phyloP scores from a whole-genome alignment of 805 yeast species.

The Candida montana region DNA sequence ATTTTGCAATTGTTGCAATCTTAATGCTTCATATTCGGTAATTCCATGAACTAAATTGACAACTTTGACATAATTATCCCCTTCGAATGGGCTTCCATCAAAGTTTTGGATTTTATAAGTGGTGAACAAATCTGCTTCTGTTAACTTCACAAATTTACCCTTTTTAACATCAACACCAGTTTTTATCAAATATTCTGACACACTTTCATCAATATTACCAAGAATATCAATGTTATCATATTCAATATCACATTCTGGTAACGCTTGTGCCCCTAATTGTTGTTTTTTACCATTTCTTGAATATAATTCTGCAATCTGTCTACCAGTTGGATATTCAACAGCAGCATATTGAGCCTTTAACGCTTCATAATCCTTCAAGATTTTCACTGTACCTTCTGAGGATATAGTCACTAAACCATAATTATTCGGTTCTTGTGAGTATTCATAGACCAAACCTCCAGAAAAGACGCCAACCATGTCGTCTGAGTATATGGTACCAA shows the following conservation, averaged over 20 bases:
- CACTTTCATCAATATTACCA: conserved; percentile 33
- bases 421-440: conserved; percentile 67
- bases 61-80: conserved; percentile 21
- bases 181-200: conserved; percentile 41
- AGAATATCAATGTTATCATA: conserved; percentile 41
- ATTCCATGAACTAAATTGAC: conserved; percentile 19
- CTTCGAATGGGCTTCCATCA: conserved; percentile 33
- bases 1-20: conserved; percentile 18
- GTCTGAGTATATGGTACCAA: conserved; percentile 58
- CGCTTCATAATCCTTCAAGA: conserved; percentile 53
- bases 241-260: conserved; percentile 32
- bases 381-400: conserved; percentile 40
- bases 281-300: conserved; percentile 19
- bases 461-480: conserved; percentile 73
- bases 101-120: conserved; percentile 37
- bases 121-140: conserved; percentile 38
- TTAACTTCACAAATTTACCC: conserved; percentile 47
- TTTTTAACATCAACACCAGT: conserved; percentile 41
- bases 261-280: conserved; percentile 21
- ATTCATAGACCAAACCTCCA: conserved; percentile 93
- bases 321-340: conserved; percentile 28
- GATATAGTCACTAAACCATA: conserved; percentile 76
- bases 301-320: conserved; percentile 21
- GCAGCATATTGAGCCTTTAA: conserved; percentile 42
- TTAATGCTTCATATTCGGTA: conserved; percentile 22